Evolutionary conservation across 441 rosid genomes (phyloP).

Genomic region (Gossypium trilobum): DNA sequence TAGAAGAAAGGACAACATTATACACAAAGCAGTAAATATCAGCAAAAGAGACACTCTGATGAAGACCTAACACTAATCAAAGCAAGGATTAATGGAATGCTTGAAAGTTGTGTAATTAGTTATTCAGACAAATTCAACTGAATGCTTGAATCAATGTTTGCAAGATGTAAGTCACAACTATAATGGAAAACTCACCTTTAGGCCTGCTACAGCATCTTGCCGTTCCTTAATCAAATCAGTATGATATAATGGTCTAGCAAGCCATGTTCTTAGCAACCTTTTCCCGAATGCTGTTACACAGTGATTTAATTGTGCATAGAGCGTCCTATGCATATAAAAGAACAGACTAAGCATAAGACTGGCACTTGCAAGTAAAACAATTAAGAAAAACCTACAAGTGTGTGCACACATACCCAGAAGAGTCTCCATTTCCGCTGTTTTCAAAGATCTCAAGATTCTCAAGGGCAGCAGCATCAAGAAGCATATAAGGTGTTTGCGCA

Average conservation of each 20-base stretch:
- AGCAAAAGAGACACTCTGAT: not conserved
- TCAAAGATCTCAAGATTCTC: conserved; percentile 98
- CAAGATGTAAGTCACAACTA: not conserved
- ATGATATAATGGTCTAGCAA: conserved; percentile 81
- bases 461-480: conserved; percentile 93
- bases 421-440: conserved; percentile 76
- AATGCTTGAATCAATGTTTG: not conserved
- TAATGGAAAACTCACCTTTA: conserved; percentile 46
- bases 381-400: conserved; percentile 8
- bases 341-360: conserved; percentile 19
- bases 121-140: not conserved
- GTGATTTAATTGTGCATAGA: conserved; percentile 77
- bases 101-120: not conserved
- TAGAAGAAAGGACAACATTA: conserved; percentile 15
- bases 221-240: conserved; percentile 69
- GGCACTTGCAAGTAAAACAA: conserved; percentile 2
- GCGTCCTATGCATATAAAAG: conserved; percentile 51
- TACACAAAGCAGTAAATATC: not conserved
- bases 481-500: conserved; percentile 66
- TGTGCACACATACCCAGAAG: conserved; percentile 53
- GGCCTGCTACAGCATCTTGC: conserved; percentile 81
- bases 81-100: not conserved
- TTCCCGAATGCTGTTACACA: conserved; percentile 89
- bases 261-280: conserved; percentile 86
- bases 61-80: not conserved